Evolutionary conservation across 2,329 filamentous ascomycete genomes (phyloP).

Genomic region (Aureobasidium melanogenum): DNA sequence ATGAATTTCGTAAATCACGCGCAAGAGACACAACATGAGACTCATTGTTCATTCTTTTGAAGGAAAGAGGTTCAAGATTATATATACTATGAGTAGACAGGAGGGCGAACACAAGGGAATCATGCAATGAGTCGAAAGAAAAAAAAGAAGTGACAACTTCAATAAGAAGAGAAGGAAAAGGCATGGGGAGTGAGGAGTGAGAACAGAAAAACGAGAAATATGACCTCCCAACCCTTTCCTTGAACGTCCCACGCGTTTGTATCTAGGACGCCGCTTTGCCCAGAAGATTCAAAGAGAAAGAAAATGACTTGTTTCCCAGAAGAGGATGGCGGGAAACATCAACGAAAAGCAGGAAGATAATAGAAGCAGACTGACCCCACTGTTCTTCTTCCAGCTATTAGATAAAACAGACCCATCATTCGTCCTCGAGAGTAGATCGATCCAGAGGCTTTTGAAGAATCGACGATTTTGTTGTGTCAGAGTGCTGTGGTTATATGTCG

Average conservation of each 20-base stretch:
- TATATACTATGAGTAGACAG: constrained; percentile 13
- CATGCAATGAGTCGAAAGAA: constrained; percentile 1
- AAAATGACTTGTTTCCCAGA: constrained; percentile 4
- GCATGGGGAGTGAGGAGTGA: background rate
- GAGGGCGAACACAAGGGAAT: constrained; percentile 1
- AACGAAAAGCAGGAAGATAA: background rate
- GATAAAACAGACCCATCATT: background rate
- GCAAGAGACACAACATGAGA: background rate
- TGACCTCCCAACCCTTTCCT: background rate
- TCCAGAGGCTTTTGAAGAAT: background rate
- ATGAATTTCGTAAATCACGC: background rate
- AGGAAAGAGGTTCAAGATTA: constrained; percentile 7
- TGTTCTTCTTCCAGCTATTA: constrained; percentile 1
- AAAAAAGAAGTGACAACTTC: background rate
- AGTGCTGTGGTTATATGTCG: background rate
- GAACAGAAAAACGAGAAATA: constrained; percentile 5
- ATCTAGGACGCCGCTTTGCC: constrained; percentile 11
- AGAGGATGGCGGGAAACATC: background rate
- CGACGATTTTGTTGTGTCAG: background rate
- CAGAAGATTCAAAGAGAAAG: background rate
- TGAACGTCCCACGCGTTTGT: background rate
- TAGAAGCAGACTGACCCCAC: constrained; percentile 6
- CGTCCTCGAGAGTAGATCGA: background rate
- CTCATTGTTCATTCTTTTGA: background rate
- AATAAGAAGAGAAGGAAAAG: background rate